These are phyloP conservation scores for Tulasnella sp. DNA, from an alignment of 768 basidiomycete genomes.

Conservation along the genomic window DNA sequence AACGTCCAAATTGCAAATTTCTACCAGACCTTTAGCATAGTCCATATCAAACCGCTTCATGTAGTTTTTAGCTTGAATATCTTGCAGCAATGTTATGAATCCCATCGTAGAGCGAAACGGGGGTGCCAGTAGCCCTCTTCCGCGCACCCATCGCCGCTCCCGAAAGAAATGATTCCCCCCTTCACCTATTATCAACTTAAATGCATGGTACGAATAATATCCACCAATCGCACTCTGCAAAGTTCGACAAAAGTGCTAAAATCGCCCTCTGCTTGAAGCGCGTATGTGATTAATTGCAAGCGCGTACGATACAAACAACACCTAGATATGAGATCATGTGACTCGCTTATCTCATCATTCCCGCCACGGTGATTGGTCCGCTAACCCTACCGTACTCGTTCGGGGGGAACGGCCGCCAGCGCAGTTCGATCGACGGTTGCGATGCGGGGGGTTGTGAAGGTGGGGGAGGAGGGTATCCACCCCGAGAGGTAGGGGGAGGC, in stretches of 20 bases:
- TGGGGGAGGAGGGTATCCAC: constrained; percentile 12
- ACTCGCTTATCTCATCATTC: constrained; percentile 22
- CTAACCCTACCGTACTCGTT: constrained; percentile 27
- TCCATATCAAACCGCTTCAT: background rate
- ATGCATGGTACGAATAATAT: background rate
- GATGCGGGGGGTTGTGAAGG: constrained; percentile 17
- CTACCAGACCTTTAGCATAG: background rate
- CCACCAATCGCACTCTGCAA: background rate
- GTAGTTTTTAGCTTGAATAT: background rate
- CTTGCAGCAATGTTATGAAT: background rate
- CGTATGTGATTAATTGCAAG: constrained; percentile 10
- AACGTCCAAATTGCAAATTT: background rate
- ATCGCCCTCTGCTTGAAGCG: background rate
- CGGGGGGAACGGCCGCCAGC: constrained; percentile 19
- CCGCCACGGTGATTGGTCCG: constrained; percentile 26
- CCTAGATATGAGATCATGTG: constrained; percentile 4
- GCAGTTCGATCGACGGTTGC: constrained; percentile 12
- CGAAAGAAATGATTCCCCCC: background rate
- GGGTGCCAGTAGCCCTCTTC: background rate
- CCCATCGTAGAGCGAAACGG: constrained; percentile 2
- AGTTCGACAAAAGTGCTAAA: background rate
- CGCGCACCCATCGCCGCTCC: background rate
- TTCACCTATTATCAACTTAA: background rate
- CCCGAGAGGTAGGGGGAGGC: constrained; percentile 21
- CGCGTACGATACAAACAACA: constrained; percentile 9